Evolutionary conservation across 2,329 filamentous ascomycete genomes (phyloP).

Genomic region (Colletotrichum paranaense): DNA sequence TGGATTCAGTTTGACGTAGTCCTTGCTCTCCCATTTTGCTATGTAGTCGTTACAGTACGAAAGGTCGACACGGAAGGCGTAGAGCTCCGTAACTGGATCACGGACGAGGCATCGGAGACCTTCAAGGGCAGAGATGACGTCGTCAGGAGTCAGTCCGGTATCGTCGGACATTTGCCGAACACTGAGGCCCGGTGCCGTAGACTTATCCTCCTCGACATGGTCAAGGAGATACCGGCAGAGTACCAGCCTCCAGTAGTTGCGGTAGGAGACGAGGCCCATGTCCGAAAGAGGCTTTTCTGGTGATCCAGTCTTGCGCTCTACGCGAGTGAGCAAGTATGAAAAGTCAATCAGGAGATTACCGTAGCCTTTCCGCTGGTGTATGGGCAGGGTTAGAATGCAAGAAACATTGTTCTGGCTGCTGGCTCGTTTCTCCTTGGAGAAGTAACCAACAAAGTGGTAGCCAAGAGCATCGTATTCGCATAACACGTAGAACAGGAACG

Average conservation of each 20-base stretch:
- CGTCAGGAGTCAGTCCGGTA: conserved; percentile 95
- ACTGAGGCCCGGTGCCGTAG: conserved; percentile 59
- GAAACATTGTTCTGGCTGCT: conserved; percentile 98
- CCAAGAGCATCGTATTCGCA: conserved; percentile 92
- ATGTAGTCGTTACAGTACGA: conserved; percentile 90
- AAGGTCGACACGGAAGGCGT: conserved; percentile 89
- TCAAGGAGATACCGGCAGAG: conserved; percentile 86
- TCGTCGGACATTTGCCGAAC: conserved; percentile 81
- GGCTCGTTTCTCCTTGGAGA: conserved; percentile 96
- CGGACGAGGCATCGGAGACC: conserved; percentile 88
- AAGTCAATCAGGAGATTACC: conserved; percentile 98
- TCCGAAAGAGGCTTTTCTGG: conserved; percentile 98
- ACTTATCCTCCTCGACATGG: conserved; percentile 53
- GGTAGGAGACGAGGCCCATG: conserved; percentile 96
- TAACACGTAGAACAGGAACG: conserved; percentile 96
- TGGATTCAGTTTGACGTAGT: conserved; percentile 86
- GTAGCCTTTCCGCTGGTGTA: conserved; percentile 97
- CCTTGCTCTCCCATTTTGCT: conserved; percentile 87
- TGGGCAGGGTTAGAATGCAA: conserved; percentile 94
- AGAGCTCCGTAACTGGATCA: conserved; percentile 88
- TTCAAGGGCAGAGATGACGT: conserved; percentile 94
- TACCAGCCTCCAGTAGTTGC: conserved; percentile 95
- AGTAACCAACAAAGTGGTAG: conserved; percentile 98
- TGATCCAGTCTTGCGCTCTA: conserved; percentile 93
- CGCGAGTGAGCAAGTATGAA: conserved; percentile 93